Evolutionary conservation across 441 rosid species (phyloP).

Genomic region (Daphne laureola): DNA sequence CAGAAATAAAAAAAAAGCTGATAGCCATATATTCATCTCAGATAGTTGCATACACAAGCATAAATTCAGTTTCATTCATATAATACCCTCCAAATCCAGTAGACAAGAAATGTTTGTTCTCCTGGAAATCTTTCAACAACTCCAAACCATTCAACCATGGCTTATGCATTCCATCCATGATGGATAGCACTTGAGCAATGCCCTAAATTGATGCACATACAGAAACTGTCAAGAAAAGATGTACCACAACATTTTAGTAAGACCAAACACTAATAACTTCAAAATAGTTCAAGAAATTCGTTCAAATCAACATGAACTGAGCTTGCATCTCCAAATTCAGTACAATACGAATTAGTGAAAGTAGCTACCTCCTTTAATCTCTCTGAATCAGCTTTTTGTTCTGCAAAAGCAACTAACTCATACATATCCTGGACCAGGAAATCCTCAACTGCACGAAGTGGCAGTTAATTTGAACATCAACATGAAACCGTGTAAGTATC

Average conservation of each 20-base stretch:
- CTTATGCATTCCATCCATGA: constrained; percentile 37
- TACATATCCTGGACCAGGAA: constrained; percentile 42
- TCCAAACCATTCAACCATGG: constrained; percentile 57
- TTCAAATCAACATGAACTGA: too few species aligned
- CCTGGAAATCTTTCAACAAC: constrained; percentile 38
- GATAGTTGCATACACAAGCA: constrained; percentile 5
- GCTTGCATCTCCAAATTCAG: too few species aligned
- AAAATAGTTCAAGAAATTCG: background rate
- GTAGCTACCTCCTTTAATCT: constrained; percentile 30
- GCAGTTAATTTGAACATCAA: background rate
- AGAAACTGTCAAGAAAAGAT: too few species aligned
- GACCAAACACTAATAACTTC: background rate
- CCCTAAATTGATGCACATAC: constrained; percentile 23
- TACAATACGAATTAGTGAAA: background rate
- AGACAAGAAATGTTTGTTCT: constrained; percentile 33
- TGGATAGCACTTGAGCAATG: constrained; percentile 32
- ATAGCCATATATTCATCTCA: background rate
- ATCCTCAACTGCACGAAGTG: constrained; percentile 33
- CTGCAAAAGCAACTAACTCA: constrained; percentile 29
- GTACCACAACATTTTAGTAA: background rate
- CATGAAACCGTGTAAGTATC: too few species aligned
- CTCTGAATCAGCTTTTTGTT: constrained; percentile 23
- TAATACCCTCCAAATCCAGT: constrained; percentile 60
- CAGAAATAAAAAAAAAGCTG: background rate
- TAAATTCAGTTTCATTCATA: background rate